These are phyloP conservation scores for Eucalyptus microcorys DNA, from an alignment of 345 rosid species.

Conservation along the genomic window DNA sequence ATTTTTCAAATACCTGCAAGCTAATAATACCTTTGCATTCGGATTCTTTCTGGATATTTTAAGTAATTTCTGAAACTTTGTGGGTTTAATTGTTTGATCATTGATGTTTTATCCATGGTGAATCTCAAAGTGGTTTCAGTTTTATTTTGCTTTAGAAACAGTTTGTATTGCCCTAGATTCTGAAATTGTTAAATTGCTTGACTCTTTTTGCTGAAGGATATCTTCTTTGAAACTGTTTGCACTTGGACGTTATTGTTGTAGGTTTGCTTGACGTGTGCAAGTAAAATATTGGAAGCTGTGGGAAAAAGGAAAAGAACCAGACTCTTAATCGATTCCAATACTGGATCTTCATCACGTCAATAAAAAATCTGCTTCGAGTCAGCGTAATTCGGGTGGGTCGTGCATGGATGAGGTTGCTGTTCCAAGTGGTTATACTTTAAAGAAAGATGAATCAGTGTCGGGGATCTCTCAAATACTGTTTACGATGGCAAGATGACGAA, in stretches of 20 bases:
- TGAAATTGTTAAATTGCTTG: not conserved
- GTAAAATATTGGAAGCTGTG: not conserved
- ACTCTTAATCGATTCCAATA: not conserved
- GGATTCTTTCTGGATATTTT: not conserved
- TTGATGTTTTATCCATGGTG: not conserved
- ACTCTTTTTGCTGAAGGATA: not conserved
- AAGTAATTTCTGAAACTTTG: not conserved
- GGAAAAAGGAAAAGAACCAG: not conserved
- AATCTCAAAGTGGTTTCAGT: not conserved
- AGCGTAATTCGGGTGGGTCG: constrained; percentile 32
- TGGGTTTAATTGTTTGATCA: not conserved
- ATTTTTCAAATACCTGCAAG: not conserved
- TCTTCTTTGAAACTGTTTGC: not conserved
- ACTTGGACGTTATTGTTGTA: not conserved
- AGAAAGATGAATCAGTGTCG: constrained; percentile 42
- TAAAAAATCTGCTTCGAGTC: constrained; percentile 29
- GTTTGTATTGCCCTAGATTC: not conserved
- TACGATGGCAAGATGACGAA: constrained; percentile 75
- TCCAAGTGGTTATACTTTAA: constrained; percentile 42
- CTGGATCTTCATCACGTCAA: not conserved
- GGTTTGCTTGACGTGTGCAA: not conserved
- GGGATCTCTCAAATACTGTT: constrained; percentile 55
- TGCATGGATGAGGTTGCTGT: constrained; percentile 95
- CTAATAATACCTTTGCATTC: not conserved
- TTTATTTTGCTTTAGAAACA: not conserved